These are phyloP conservation scores for Eucalyptus marginata DNA, from an alignment of 345 rosid species.

Conservation along the genomic window DNA sequence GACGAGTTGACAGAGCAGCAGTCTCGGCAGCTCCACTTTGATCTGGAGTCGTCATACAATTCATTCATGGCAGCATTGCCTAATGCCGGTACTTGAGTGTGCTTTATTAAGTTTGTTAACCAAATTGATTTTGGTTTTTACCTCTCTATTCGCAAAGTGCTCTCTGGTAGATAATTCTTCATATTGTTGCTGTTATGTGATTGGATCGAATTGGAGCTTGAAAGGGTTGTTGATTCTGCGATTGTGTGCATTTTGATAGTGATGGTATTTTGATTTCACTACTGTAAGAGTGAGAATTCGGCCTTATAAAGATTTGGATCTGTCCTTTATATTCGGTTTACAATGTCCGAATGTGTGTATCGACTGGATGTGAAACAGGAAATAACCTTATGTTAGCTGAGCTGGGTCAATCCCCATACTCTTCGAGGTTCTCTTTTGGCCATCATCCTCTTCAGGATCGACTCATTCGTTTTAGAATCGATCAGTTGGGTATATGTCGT, in stretches of 20 bases:
- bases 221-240: background rate
- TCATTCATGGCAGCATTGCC: constrained; percentile 99
- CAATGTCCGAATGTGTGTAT: background rate
- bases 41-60: constrained; percentile 89
- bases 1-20: constrained; percentile 97
- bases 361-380: background rate
- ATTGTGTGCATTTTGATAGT: background rate
- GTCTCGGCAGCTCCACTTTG: constrained; percentile 87
- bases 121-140: background rate
- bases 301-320: background rate
- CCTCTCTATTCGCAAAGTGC: background rate
- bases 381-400: background rate
- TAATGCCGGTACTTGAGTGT: constrained; percentile 47
- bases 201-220: background rate
- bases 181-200: background rate
- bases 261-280: background rate
- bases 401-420: background rate
- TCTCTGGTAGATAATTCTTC: background rate
- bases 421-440: background rate
- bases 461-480: background rate
- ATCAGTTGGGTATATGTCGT: background rate
- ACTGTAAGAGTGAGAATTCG: background rate
- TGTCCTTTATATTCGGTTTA: background rate
- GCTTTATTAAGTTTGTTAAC: background rate
- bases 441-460: background rate